These are phyloP conservation scores for Tylopilus orsonianus DNA, from an alignment of 1,284 basidiomycete species.

Conservation along the genomic window DNA sequence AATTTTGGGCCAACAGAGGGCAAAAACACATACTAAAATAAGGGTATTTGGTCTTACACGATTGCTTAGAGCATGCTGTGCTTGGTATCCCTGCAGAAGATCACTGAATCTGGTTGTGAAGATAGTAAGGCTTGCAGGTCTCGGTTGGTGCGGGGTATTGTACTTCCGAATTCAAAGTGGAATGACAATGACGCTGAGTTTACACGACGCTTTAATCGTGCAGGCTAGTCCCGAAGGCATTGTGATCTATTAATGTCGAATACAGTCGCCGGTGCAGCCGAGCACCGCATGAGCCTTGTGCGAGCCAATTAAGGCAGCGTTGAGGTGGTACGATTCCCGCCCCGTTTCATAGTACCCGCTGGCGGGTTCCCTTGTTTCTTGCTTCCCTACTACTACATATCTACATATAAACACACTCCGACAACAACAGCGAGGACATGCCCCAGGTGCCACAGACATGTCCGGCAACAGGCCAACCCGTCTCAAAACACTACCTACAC, in stretches of 20 bases:
- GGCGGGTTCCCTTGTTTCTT: background rate
- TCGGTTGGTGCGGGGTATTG: too few species aligned
- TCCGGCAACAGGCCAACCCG: conserved; percentile 16
- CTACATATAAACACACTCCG: background rate
- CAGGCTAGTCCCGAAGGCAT: background rate
- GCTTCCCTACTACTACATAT: background rate
- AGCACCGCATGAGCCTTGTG: conserved; percentile 2
- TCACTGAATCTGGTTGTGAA: too few species aligned
- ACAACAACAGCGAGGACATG: conserved; percentile 15
- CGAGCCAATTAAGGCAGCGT: conserved; percentile 15
- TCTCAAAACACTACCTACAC: conserved; percentile 51
- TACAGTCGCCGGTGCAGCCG: background rate
- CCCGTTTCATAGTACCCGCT: background rate
- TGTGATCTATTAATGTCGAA: conserved; percentile 7
- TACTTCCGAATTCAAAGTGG: conserved; percentile 1
- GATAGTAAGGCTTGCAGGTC: too few species aligned
- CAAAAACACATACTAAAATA: conserved; percentile 84
- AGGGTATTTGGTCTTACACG: too few species aligned
- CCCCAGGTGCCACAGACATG: conserved; percentile 23
- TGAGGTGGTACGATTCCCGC: conserved; percentile 21
- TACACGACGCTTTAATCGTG: conserved; percentile 3
- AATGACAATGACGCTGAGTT: background rate
- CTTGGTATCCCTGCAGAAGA: too few species aligned
- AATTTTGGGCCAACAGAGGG: conserved; percentile 87
- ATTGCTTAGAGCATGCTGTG: too few species aligned